Conservation (phyloP, 2,329 filamentous ascomycete species). For the Graphiopsis chlorocephala region DNA sequence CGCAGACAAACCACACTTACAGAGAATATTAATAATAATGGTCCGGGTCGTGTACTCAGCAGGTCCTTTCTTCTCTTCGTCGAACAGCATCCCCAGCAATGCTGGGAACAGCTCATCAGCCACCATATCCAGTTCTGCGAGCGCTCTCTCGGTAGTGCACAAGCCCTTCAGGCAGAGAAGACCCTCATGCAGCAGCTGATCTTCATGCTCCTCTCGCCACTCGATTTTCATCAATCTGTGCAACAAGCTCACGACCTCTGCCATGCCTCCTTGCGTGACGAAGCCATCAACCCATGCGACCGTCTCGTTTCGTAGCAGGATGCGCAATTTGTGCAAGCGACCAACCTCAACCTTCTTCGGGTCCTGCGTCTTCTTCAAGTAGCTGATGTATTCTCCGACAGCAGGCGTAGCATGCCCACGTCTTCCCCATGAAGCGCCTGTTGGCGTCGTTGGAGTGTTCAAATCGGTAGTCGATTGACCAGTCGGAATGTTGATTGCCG, state of each 20-base stretch:
- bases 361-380: conserved; percentile 75
- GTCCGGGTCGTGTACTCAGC: conserved; percentile 93
- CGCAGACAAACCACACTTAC: conserved; percentile 28
- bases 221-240: conserved; percentile 93
- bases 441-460: conserved; percentile 15
- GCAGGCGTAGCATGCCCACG: conserved; percentile 65
- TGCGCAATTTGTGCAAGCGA: conserved; percentile 85
- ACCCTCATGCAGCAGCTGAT: conserved; percentile 85
- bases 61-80: conserved; percentile 96
- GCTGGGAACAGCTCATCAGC: conserved; percentile 81
- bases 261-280: conserved; percentile 85
- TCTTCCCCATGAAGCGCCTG: conserved; percentile 17
- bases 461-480: conserved; percentile 17
- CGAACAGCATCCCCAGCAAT: conserved; percentile 84
- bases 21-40: conserved; percentile 84
- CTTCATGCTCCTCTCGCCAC: conserved; percentile 97
- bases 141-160: conserved; percentile 83
- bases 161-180: conserved; percentile 91
- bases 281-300: conserved; percentile 94
- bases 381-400: conserved; percentile 81
- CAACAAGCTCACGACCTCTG: conserved; percentile 79
- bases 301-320: conserved; percentile 89
- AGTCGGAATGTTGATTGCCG: conserved; percentile 62
- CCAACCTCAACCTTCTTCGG: conserved; percentile 88
- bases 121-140: conserved; percentile 77